Evolutionary conservation across 2,329 filamentous ascomycete species (phyloP).

Genomic region (Cladophialophora immunda): DNA sequence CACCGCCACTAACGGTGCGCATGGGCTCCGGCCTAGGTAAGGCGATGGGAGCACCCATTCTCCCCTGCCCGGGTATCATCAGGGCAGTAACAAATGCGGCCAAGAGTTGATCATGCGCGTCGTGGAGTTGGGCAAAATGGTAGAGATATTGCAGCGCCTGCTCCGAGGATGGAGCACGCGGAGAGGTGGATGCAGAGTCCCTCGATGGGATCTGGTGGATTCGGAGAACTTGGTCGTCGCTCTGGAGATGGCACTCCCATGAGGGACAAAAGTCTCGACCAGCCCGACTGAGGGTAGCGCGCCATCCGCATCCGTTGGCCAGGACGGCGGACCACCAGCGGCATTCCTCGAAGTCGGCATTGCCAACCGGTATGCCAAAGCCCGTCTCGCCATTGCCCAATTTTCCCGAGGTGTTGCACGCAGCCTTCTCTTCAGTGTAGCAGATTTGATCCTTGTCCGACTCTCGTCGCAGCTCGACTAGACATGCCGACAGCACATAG

Average conservation of each 20-base stretch:
- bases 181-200: too few relatives aligned
- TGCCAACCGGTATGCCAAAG: not conserved
- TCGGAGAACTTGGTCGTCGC: not conserved
- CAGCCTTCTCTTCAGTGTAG: constrained; percentile 10
- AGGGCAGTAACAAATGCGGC: constrained; percentile 1
- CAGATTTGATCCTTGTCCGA: constrained; percentile 2
- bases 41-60: not conserved
- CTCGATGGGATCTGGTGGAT: too few relatives aligned
- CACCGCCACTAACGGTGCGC: too few relatives aligned
- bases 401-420: not conserved
- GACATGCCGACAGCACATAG: constrained; percentile 8
- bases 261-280: constrained; percentile 10
- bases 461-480: constrained; percentile 8
- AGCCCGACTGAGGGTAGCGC: constrained; percentile 6
- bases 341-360: not conserved
- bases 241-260: constrained; percentile 10
- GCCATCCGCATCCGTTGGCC: constrained; percentile 6
- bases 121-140: constrained; percentile 13
- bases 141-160: constrained; percentile 6
- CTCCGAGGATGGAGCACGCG: too few relatives aligned
- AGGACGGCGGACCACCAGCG: constrained; percentile 14
- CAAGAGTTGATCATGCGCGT: constrained; percentile 10
- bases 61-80: not conserved
- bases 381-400: not conserved
- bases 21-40: too few relatives aligned